A percentile compares a stretch with the other conserved stretches of the same genome.
These are phyloP conservation scores for Pythium insidiosum DNA, from an alignment of 352 stramenopile species.

Conservation along the genomic window DNA sequence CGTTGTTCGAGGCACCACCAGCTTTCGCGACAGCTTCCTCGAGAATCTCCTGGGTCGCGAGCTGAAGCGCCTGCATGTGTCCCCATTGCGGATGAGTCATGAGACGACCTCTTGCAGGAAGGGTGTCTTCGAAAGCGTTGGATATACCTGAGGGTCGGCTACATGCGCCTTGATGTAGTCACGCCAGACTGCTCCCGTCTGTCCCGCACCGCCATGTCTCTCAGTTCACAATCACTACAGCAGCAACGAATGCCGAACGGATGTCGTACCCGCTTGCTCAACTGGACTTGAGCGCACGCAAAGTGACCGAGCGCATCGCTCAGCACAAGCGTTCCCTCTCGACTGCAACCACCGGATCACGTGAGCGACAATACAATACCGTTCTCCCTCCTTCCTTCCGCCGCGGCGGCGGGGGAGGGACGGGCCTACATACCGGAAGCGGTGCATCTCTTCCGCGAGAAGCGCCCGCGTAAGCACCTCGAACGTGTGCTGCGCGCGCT, in stretches of 20 bases:
- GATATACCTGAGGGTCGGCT: constrained; percentile 6
- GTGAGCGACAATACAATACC: background rate
- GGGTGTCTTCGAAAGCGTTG: no score
- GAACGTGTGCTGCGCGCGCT: constrained; percentile 26
- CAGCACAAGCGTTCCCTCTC: constrained; percentile 28
- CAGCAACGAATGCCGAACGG: background rate
- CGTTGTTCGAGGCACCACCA: no score
- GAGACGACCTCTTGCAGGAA: no score
- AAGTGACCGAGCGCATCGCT: constrained; percentile 49
- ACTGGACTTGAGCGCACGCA: constrained; percentile 43
- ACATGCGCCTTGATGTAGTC: constrained; percentile 35
- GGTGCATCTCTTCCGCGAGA: constrained; percentile 49
- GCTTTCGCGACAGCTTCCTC: no score
- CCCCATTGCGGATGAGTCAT: no score
- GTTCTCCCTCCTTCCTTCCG: no score
- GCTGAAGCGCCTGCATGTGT: background rate
- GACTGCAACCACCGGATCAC: constrained; percentile 5
- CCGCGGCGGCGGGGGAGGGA: background rate
- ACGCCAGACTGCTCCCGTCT: constrained; percentile 39
- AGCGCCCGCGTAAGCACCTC: constrained; percentile 53
- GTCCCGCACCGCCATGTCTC: background rate
- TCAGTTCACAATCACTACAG: background rate
- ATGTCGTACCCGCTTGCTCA: constrained; percentile 34
- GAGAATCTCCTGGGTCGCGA: background rate
- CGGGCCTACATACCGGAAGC: constrained; percentile 25